A percentile compares a stretch with the other conserved stretches of the same genome.
Conservation (phyloP, 2,329 filamentous ascomycete genomes). For the Epichloe aotearoae region DNA sequence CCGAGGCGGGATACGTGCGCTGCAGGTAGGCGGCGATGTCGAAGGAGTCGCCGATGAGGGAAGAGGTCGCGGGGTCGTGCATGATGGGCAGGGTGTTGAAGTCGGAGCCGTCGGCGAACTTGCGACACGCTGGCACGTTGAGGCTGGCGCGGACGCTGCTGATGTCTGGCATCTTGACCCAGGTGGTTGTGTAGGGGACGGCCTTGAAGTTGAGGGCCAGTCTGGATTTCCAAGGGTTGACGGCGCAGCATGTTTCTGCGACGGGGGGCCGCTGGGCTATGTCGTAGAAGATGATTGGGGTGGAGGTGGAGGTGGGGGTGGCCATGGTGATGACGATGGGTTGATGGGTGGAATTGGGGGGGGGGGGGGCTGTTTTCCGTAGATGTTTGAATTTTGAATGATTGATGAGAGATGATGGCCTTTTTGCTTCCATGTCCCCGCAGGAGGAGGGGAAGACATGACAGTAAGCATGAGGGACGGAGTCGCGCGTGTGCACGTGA, state of each 20-base stretch:
- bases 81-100: constrained; percentile 49
- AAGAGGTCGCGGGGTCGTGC: constrained; percentile 26
- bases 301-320: background rate
- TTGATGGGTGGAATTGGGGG: no score
- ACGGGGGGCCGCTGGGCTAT: constrained; percentile 23
- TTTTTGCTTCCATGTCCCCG: no score
- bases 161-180: constrained; percentile 41
- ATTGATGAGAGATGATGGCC: background rate
- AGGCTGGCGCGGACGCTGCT: constrained; percentile 31
- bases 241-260: constrained; percentile 10
- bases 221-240: constrained; percentile 22
- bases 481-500: no score
- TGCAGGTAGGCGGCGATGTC: constrained; percentile 52
- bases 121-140: constrained; percentile 34
- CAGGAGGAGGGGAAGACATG: no score
- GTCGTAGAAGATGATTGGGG: constrained; percentile 25
- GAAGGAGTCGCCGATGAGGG: constrained; percentile 46
- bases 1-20: constrained; percentile 28
- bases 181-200: constrained; percentile 24
- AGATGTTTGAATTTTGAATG: background rate
- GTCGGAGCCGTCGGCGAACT: constrained; percentile 40
- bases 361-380: background rate
- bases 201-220: constrained; percentile 30
- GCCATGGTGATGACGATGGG: background rate
- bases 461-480: no score